Evolutionary conservation across 257 asterid genomes (phyloP).

Genomic region (Solanum tacnaense): DNA sequence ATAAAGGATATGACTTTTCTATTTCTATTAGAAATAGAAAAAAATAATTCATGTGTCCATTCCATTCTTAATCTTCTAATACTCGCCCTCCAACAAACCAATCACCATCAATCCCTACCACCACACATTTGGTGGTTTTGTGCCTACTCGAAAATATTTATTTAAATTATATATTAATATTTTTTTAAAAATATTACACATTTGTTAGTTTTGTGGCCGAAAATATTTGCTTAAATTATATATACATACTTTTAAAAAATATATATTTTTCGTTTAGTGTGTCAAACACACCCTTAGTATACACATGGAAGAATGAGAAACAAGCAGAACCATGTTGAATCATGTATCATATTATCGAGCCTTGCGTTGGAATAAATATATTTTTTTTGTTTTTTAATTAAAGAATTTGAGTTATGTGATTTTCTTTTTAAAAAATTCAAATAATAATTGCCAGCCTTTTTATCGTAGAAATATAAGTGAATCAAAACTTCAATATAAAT

Average conservation of each 20-base stretch:
- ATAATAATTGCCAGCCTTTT: background rate
- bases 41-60: too few relatives aligned
- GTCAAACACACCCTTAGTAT: background rate
- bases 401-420: background rate
- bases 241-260: too few relatives aligned
- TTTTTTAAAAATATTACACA: too few relatives aligned
- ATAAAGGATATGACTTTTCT: background rate
- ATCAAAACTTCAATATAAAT: background rate
- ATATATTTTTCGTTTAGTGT: background rate
- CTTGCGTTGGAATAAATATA: background rate
- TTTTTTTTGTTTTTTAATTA: too few relatives aligned
- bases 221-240: too few relatives aligned
- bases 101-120: background rate
- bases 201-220: background rate
- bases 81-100: background rate
- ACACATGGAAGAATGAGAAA: background rate
- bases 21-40: background rate
- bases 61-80: too few relatives aligned
- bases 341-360: background rate
- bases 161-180: too few relatives aligned
- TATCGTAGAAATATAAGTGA: too few relatives aligned
- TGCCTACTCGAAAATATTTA: background rate
- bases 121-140: background rate
- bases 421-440: too few relatives aligned
- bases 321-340: background rate